phyloP scores from a whole-genome alignment of 140 eudicot species.

The Anethum foeniculum region DNA sequence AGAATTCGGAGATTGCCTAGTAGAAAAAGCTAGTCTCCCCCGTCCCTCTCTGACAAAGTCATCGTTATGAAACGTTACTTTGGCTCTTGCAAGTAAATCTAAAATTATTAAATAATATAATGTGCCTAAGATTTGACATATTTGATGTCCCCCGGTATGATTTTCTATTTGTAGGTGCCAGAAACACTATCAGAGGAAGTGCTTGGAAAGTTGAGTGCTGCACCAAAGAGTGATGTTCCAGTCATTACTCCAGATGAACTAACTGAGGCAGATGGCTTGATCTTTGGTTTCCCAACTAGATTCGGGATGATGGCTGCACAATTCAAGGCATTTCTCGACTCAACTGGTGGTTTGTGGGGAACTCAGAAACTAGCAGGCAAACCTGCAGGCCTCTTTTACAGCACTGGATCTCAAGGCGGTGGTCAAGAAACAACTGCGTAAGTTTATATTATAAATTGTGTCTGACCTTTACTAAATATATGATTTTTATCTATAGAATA shows the following conservation, averaged over 20 bases:
- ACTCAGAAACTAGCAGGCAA: constrained; percentile 43
- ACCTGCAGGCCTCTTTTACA: constrained; percentile 49
- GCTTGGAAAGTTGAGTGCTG: constrained; percentile 33
- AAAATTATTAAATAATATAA: not conserved
- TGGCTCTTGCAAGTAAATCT: too few relatives aligned
- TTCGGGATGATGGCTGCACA: constrained; percentile 63
- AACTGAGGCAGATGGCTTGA: constrained; percentile 40
- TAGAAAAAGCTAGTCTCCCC: not conserved
- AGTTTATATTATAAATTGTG: constrained; percentile 6
- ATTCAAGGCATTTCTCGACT: constrained; percentile 43
- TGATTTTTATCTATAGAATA: not conserved
- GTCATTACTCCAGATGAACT: constrained; percentile 30
- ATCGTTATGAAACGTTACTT: not conserved
- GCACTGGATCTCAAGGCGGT: constrained; percentile 56
- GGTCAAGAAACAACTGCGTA: constrained; percentile 63
- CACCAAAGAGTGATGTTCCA: constrained; percentile 40
- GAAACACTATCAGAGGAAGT: constrained; percentile 35
- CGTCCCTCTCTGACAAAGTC: not conserved
- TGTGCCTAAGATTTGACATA: not conserved
- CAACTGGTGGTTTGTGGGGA: constrained; percentile 48
- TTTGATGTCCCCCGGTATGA: not conserved
- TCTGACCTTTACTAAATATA: not conserved
- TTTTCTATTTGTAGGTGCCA: constrained; percentile 24
- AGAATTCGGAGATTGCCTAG: not conserved
- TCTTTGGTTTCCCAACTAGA: constrained; percentile 56